These are phyloP conservation scores for Pyrenophora seminiperda DNA, from an alignment of 2,329 filamentous ascomycete genomes.

Conservation along the genomic window DNA sequence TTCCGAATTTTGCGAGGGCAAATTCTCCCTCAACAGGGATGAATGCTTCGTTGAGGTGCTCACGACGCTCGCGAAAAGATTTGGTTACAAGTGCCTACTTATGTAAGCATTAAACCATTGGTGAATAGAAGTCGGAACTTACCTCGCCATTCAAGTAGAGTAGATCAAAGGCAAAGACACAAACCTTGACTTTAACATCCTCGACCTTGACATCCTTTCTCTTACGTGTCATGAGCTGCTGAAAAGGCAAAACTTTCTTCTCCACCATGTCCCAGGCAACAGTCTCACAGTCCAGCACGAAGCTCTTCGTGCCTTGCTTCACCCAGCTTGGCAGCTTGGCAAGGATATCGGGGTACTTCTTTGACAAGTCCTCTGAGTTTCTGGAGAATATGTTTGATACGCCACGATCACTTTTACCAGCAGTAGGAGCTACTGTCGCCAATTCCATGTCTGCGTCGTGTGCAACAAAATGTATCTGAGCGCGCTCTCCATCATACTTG, in stretches of 20 bases:
- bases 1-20: constrained; percentile 81
- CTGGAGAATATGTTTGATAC: constrained; percentile 94
- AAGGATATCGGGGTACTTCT: constrained; percentile 96
- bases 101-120: constrained; percentile 24
- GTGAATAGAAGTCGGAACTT: constrained; percentile 19
- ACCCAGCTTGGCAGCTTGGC: constrained; percentile 88
- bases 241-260: constrained; percentile 96
- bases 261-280: constrained; percentile 94
- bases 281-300: constrained; percentile 97
- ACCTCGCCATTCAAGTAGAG: constrained; percentile 89
- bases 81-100: constrained; percentile 77
- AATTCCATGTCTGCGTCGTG: constrained; percentile 75
- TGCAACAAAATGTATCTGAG: constrained; percentile 97
- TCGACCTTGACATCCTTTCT: constrained; percentile 95
- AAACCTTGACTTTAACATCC: constrained; percentile 95
- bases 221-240: constrained; percentile 97
- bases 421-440: constrained; percentile 60
- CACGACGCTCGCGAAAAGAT: constrained; percentile 79
- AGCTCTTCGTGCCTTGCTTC: constrained; percentile 86
- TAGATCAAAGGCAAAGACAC: constrained; percentile 94
- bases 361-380: constrained; percentile 95
- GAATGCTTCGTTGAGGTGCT: constrained; percentile 76
- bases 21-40: constrained; percentile 85
- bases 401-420: constrained; percentile 71
- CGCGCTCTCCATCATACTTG: constrained; percentile 97